Base-by-base conservation (phyloP, 1,284 basidiomycete species). In the Cystobasidium pallidum region DNA sequence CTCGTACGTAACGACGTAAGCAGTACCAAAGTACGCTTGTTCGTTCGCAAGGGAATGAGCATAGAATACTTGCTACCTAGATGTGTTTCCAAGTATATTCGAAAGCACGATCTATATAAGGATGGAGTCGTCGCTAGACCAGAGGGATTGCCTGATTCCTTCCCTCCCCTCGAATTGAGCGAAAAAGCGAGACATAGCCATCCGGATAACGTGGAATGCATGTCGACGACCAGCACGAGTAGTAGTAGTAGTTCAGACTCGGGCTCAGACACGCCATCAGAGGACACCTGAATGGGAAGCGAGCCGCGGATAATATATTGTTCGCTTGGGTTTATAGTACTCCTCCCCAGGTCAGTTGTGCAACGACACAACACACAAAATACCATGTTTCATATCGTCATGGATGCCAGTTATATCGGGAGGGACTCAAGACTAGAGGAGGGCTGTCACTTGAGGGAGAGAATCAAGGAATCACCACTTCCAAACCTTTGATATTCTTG, bases 1-100 rank as follows among this genome's bases (percentile, higher is more conserved):
- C 87, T 97, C 66, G 98, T 99, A 77, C 94, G 98, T 82, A 99
- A 99, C 81, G 95, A 99, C 80, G 95, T 99, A 59, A 95, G 92
- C 19, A 92, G 90, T 73, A 96, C 94, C 32, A 98, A 98, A 84
- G 92, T 93, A 73, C 80, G 84, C 32, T 83, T 99, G 47, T 98
- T 98, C 82, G 86, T 99, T 43, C 85, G 92, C 74, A 86, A 95
- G 75, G 94, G 94, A 2, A 89, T 98, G 78, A 94, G 91, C 75
- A 93, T 99, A 78, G 90, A 85, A 81, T 99, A 98, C 81, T 86
- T 99, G 39, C 84, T 98, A 58, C 94, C 95, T 2, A 87, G 90
- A 74, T 87, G 89, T 61, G 95, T 98, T 70, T 93, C 96, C 73
- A 89, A 94, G 78, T 99, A 99, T 80, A 99, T 99, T 81, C 90